phyloP scores from a whole-genome alignment of 345 rosid genomes.

The Erodium maritimum region DNA sequence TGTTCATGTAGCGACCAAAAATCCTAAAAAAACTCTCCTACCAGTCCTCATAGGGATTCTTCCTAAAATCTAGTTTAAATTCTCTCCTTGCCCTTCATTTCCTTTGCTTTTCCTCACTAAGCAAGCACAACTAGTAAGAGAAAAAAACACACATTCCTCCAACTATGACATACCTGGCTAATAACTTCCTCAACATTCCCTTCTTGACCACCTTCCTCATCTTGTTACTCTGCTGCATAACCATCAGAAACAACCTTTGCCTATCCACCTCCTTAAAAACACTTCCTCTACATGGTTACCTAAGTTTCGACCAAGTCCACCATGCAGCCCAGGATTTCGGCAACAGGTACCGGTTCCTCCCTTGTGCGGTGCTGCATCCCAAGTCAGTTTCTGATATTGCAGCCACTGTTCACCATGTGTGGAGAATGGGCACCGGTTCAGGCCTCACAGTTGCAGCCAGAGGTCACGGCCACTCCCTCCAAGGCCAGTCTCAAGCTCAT shows the following conservation, averaged over 20 bases:
- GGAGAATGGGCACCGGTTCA: constrained; percentile 73
- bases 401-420: constrained; percentile 50
- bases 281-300: constrained; percentile 60
- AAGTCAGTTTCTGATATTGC: constrained; percentile 72
- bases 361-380: constrained; percentile 73
- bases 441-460: constrained; percentile 76
- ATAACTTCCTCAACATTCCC: constrained; percentile 29
- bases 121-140: too few relatives aligned
- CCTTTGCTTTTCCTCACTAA: constrained; percentile 12
- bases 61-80: constrained; percentile 41
- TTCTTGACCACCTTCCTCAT: constrained; percentile 42
- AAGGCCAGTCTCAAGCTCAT: constrained; percentile 76
- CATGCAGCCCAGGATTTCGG: constrained; percentile 84
- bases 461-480: constrained; percentile 83
- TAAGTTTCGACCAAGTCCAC: constrained; percentile 53
- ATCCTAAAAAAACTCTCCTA: constrained; percentile 31
- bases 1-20: too few relatives aligned
- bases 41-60: constrained; percentile 65
- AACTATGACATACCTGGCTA: constrained; percentile 11
- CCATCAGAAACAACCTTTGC: constrained; percentile 46
- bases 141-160: background rate
- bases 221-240: constrained; percentile 53
- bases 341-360: constrained; percentile 47
- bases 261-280: constrained; percentile 46
- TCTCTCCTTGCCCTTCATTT: constrained; percentile 23